Evolutionary conservation across 257 asterid genomes (phyloP), one percentile per base, ranked within the genome.

Genomic region (Capsicum baccatum): DNA sequence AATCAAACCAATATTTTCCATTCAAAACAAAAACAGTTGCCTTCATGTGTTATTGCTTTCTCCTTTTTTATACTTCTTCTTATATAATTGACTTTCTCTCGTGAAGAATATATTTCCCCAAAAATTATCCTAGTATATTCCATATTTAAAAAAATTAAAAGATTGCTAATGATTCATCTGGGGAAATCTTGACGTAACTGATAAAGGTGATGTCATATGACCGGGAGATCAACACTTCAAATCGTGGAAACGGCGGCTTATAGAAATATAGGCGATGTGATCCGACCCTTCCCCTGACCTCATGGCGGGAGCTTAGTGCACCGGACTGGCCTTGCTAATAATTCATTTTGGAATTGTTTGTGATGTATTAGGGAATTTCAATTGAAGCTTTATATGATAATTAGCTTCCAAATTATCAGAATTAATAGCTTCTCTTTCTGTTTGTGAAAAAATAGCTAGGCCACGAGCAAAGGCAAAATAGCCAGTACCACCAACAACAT

Each of bases 391-490:
- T 58, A 95, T 79, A 35, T 85, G 91, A 90, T 90, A 90, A 83
- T 3, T 88, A 21, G 94, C 93, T 60, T 90, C 93, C 42, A 83
- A 66, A 79, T 74, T 48, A 73, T 84, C 64, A 79, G 87, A 80
- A 0, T 66, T 16, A 68, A 68, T 69, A 69, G 0, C 11, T 69
- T 58, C 83, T 33, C 26, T 50, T n/a, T 92, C 83, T n/a, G 88
- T 87, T 63, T 88, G 90, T 14, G 88, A 93, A 79, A 94, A 93
- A 64, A 91, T 91, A 11, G 98, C 99, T 76, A 83, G 59, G 9
- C 99, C 98, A 68, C 94, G 92, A 68, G 95, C 97, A 89, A 93
- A 95, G 17, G 97, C 98, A 87, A 94, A 95, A 3, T 94, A 91
- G 0, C 95, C 98, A 3, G 98, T 95, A n/a, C 99, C 99, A 19